phyloP scores from a whole-genome alignment of 495 filamentous ascomycete genomes.

The Apodospora peruviana region DNA sequence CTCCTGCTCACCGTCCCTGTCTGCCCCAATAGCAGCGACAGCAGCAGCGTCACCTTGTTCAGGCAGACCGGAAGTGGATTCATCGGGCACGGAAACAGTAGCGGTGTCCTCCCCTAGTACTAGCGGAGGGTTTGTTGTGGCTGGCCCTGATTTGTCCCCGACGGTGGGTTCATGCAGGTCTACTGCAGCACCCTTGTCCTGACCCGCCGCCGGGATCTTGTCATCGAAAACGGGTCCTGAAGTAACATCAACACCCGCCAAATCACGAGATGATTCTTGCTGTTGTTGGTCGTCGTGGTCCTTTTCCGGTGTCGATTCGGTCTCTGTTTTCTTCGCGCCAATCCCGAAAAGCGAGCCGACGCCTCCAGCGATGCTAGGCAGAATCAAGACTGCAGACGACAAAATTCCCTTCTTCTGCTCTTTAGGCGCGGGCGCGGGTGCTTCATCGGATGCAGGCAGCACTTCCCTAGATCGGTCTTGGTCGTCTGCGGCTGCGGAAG shows the following conservation, averaged over 20 bases:
- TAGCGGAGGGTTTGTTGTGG: constrained; percentile 21
- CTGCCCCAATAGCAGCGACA: constrained; percentile 4
- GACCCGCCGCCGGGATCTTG: constrained; percentile 13
- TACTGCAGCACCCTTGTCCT: constrained; percentile 18
- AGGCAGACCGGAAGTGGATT: constrained; percentile 7
- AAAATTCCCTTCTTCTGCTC: constrained; percentile 14
- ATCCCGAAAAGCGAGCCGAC: constrained; percentile 19
- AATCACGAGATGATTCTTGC: too few species aligned
- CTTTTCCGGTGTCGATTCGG: too few species aligned
- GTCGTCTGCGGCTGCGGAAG: neutral
- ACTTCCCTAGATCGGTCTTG: neutral
- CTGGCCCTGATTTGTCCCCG: constrained; percentile 23
- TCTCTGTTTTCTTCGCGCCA: too few species aligned
- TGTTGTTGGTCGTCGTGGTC: too few species aligned
- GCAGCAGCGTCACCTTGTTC: constrained; percentile 4
- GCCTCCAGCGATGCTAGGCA: constrained; percentile 11
- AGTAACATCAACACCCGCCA: too few species aligned
- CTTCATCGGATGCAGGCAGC: too few species aligned
- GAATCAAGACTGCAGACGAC: constrained; percentile 10
- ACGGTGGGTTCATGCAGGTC: constrained; percentile 15
- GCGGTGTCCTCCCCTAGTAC: too few species aligned
- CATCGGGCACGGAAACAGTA: constrained; percentile 25
- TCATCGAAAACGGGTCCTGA: constrained; percentile 12
- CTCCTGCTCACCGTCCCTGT: constrained; percentile 5
- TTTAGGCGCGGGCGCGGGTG: neutral